Evolutionary conservation across 2,329 filamentous ascomycete genomes (phyloP).

Genomic region (Colletotrichum truncatum): DNA sequence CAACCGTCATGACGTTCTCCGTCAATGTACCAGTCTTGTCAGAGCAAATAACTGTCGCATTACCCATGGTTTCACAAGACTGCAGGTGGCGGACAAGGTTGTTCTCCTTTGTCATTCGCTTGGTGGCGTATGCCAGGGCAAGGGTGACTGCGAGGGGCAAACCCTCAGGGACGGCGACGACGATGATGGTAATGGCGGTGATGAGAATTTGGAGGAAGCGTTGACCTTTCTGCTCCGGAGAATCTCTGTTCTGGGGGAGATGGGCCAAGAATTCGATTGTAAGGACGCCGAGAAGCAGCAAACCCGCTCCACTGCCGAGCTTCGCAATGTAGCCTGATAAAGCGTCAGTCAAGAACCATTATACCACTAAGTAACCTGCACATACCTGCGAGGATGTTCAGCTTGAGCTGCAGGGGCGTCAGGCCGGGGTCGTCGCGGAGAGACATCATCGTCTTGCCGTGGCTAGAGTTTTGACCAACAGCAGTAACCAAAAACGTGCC

Average conservation of each 20-base stretch:
- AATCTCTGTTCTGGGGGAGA: conserved; percentile 49
- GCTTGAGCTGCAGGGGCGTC: conserved; percentile 34
- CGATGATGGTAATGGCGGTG: conserved; percentile 60
- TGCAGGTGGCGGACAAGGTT: conserved; percentile 68
- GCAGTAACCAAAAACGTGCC: conserved; percentile 33
- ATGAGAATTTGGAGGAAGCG: conserved; percentile 57
- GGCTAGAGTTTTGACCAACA: conserved; percentile 32
- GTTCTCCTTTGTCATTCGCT: conserved; percentile 70
- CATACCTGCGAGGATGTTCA: conserved; percentile 34
- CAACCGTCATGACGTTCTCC: conserved; percentile 70
- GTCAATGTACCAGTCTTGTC: conserved; percentile 75
- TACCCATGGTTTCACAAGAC: conserved; percentile 72
- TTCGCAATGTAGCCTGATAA: conserved; percentile 34
- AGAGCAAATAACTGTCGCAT: conserved; percentile 70
- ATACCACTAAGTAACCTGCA: background rate
- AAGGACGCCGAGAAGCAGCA: conserved; percentile 31
- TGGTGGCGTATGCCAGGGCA: conserved; percentile 70
- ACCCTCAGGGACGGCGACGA: conserved; percentile 69
- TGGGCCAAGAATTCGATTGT: conserved; percentile 33
- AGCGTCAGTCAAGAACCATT: background rate
- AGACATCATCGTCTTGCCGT: conserved; percentile 35
- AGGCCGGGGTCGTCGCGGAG: conserved; percentile 33
- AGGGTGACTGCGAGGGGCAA: conserved; percentile 69
- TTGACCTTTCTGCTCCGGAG: conserved; percentile 55
- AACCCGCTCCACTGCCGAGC: conserved; percentile 32